A percentile compares a stretch with the other conserved stretches of the same genome.
phyloP scores from a whole-genome alignment of 306 rosid species.

The Pyrus bretschneideri region DNA sequence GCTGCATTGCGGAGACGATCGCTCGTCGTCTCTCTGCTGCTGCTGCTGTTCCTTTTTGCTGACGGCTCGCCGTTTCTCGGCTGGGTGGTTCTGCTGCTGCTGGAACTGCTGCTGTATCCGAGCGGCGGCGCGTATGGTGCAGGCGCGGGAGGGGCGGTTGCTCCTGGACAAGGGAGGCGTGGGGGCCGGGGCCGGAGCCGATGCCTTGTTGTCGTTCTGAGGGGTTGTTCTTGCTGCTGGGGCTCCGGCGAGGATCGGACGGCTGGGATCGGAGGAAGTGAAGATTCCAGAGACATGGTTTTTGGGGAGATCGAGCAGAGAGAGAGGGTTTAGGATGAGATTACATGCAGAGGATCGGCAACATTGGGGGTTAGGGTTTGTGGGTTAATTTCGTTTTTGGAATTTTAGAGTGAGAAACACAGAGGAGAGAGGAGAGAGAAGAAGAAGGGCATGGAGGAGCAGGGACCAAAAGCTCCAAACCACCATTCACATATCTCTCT shows the following conservation, averaged over 20 bases:
- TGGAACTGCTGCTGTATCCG: constrained; percentile 42
- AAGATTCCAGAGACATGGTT: constrained; percentile 60
- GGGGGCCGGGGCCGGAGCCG: constrained; percentile 2
- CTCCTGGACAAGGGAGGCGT: constrained; percentile 43
- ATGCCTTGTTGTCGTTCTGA: constrained; percentile 24
- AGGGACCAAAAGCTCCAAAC: constrained; percentile 53
- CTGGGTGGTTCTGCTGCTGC: constrained; percentile 27
- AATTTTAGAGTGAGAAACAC: constrained; percentile 16
- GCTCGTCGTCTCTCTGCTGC: constrained; percentile 21
- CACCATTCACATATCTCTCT: constrained; percentile 25
- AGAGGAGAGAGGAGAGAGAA: not conserved
- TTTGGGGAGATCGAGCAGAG: constrained; percentile 39
- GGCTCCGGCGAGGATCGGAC: constrained; percentile 57
- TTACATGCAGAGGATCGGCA: constrained; percentile 49
- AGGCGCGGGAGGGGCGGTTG: constrained; percentile 92
- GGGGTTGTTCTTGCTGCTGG: constrained; percentile 20
- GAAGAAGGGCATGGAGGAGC: not conserved
- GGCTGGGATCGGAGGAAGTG: constrained; percentile 51
- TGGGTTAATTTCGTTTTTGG: not conserved
- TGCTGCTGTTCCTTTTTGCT: constrained; percentile 32
- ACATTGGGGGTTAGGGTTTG: constrained; percentile 36
- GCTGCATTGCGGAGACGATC: constrained; percentile 37
- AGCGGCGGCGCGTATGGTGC: constrained; percentile 80
- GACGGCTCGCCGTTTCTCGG: constrained; percentile 37
- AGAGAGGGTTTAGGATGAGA: constrained; percentile 40